Percentiles rank a stretch among this genome's conserved stretches.
Conservation (phyloP, 2,329 filamentous ascomycete genomes). For the Huntiella bhutanensis region DNA sequence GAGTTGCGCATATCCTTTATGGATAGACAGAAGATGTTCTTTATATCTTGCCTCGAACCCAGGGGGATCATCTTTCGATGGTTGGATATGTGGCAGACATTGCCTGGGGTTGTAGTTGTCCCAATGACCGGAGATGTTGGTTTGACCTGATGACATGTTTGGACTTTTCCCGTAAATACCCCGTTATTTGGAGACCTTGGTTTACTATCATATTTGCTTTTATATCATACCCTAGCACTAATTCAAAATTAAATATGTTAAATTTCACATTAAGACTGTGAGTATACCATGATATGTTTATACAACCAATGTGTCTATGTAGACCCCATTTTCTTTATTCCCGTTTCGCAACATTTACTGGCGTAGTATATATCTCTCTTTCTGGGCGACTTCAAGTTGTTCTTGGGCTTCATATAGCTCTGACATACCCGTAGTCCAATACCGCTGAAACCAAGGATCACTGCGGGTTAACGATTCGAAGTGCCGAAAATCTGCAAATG, state of each 20-base stretch:
- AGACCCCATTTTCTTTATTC: too few species aligned
- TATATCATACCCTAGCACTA: slow-evolving; percentile 1
- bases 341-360: too few species aligned
- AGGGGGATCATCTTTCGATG: too few species aligned
- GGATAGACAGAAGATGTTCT: too few species aligned
- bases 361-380: not conserved
- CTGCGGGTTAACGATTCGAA: not conserved
- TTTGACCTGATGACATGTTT: too few species aligned
- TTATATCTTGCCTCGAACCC: too few species aligned
- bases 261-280: not conserved
- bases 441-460: not conserved
- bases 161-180: not conserved
- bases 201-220: not conserved
- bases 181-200: not conserved
- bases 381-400: not conserved
- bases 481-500: not conserved
- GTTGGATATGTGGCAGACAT: too few species aligned
- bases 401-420: not conserved
- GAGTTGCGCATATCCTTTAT: too few species aligned
- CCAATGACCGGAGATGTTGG: too few species aligned
- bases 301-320: too few species aligned
- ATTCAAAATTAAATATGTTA: not conserved
- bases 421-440: not conserved
- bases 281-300: not conserved
- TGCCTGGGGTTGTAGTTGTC: too few species aligned